Evolutionary conservation across 2,329 filamentous ascomycete genomes (phyloP).

Genomic region (Cryphonectria parasitica): DNA sequence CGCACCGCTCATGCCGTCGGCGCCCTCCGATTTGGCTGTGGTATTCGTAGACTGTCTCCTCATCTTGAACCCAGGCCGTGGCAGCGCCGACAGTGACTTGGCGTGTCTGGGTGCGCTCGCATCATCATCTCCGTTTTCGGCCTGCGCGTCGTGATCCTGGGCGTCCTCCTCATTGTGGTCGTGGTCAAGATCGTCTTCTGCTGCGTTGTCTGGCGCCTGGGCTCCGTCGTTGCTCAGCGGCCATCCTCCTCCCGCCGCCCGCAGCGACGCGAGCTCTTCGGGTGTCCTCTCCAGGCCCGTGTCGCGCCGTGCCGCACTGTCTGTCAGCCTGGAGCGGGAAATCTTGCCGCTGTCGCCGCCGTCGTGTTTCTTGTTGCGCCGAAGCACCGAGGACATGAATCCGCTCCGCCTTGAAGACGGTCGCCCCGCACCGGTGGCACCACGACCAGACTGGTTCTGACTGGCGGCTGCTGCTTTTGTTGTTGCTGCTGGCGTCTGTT

Average conservation of each 20-base stretch:
- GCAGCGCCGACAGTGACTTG: slow-evolving; percentile 24
- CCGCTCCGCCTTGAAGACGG: slow-evolving; percentile 42
- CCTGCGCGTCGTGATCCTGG: slow-evolving; percentile 42
- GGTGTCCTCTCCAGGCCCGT: slow-evolving; percentile 63
- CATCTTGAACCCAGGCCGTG: slow-evolving; percentile 39
- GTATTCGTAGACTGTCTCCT: slow-evolving; percentile 40
- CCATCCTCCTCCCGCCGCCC: slow-evolving; percentile 36
- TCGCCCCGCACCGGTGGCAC: slow-evolving; percentile 23
- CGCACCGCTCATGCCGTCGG: slow-evolving; percentile 28
- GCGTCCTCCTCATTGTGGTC: slow-evolving; percentile 38
- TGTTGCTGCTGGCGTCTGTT: slow-evolving; percentile 6
- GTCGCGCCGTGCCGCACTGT: slow-evolving; percentile 65
- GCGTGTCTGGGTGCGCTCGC: slow-evolving; percentile 27
- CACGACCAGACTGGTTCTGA: slow-evolving; percentile 48
- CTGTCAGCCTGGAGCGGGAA: slow-evolving; percentile 53
- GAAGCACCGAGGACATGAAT: slow-evolving; percentile 64
- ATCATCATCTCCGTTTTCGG: slow-evolving; percentile 31
- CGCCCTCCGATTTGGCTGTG: slow-evolving; percentile 23
- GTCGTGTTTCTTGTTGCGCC: slow-evolving; percentile 61
- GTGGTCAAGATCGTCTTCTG: slow-evolving; percentile 34
- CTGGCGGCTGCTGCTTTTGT: slow-evolving; percentile 37
- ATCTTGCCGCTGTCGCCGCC: slow-evolving; percentile 57
- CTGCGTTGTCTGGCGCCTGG: slow-evolving; percentile 39
- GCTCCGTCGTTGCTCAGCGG: not conserved
- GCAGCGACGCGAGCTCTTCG: slow-evolving; percentile 55